These are phyloP conservation scores for Camellia oleifera DNA, from an alignment of 179 eudicot genomes.

Conservation along the genomic window DNA sequence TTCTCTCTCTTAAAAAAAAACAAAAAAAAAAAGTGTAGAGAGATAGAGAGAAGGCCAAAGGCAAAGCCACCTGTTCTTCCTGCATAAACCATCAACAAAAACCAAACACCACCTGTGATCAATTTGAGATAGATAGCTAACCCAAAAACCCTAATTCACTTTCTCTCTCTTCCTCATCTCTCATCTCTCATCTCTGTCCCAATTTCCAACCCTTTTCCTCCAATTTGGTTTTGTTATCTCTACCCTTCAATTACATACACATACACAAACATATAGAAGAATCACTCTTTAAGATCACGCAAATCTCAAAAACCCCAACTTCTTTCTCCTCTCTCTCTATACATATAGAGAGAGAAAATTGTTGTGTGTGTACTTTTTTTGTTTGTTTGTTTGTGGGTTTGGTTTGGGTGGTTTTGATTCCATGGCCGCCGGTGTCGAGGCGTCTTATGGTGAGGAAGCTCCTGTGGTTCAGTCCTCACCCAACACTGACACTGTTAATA, in stretches of 20 bases:
- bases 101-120: constrained; percentile 20
- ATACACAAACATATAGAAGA: neutral
- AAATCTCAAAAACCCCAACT: constrained; percentile 4
- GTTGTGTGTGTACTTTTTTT: neutral
- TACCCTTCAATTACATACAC: constrained; percentile 10
- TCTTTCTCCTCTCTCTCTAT: neutral
- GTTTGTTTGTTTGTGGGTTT: neutral
- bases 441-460: constrained; percentile 23
- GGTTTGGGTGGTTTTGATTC: constrained; percentile 19
- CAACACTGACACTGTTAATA: constrained; percentile 8
- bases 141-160: constrained; percentile 20
- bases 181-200: neutral
- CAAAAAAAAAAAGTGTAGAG: too few relatives aligned
- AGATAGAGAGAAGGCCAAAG: constrained; percentile 2
- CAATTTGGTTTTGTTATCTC: constrained; percentile 19
- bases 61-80: constrained; percentile 23
- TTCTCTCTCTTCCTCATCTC: neutral
- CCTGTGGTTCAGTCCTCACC: constrained; percentile 29
- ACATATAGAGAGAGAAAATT: neutral
- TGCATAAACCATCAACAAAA: constrained; percentile 19
- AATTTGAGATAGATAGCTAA: neutral
- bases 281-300: constrained; percentile 11
- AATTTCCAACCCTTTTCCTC: constrained; percentile 3
- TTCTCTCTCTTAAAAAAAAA: neutral
- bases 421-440: constrained; percentile 36